These are phyloP conservation scores for Taphrina confusa DNA, from an alignment of 1,139 yeast species.

Conservation along the genomic window DNA sequence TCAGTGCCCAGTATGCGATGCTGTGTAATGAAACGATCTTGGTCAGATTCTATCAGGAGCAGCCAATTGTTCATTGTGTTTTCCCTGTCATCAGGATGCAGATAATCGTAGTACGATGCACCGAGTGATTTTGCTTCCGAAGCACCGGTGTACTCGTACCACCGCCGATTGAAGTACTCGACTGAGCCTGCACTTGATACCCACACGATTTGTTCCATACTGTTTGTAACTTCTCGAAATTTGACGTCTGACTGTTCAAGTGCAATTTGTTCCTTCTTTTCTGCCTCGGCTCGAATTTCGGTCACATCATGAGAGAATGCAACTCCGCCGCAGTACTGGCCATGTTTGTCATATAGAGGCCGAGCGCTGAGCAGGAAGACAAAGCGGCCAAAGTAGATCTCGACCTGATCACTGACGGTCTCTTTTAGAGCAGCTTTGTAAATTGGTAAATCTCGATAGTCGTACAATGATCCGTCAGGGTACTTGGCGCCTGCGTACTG, in stretches of 20 bases:
- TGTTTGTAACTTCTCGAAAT: conserved; percentile 26
- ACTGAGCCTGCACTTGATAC: conserved; percentile 1
- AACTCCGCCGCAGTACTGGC: conserved; percentile 23
- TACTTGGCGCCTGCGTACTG: conserved; percentile 20
- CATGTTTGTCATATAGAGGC: conserved; percentile 21
- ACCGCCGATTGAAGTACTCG: conserved; percentile 22
- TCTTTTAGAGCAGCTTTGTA: conserved; percentile 14
- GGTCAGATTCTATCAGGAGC: conserved; percentile 3
- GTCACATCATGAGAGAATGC: conserved; percentile 25
- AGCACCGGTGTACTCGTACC: conserved; percentile 32
- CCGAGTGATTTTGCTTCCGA: conserved; percentile 14
- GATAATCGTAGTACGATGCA: conserved; percentile 14
- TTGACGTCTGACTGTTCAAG: conserved; percentile 20
- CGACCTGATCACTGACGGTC: background rate
- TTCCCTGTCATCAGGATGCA: conserved; percentile 30
- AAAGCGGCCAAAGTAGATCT: conserved; percentile 24
- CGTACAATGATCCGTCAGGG: conserved; percentile 10
- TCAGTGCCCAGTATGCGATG: conserved; percentile 19
- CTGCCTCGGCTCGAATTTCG: conserved; percentile 20
- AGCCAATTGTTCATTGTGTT: conserved; percentile 33
- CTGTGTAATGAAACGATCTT: conserved; percentile 25
- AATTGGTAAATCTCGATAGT: conserved; percentile 8
- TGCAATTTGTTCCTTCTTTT: conserved; percentile 23
- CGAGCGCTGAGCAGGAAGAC: conserved; percentile 26
- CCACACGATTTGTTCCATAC: conserved; percentile 31